Conservation (phyloP, 2,329 filamentous ascomycete species). For the Penicillium hordei region DNA sequence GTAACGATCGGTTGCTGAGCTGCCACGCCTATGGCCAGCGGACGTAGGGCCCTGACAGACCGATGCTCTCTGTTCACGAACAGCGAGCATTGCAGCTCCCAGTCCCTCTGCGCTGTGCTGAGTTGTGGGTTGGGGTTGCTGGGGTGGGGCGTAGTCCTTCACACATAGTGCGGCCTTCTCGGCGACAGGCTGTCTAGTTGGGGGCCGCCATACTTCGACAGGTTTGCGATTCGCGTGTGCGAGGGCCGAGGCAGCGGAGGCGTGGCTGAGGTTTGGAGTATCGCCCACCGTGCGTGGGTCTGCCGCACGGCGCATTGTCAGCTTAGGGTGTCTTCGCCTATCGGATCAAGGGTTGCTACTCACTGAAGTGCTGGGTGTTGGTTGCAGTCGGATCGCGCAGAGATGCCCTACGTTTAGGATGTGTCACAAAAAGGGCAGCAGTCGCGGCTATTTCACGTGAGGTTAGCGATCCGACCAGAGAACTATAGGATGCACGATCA, state of each 20-base stretch:
- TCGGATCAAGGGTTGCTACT: constrained; percentile 8
- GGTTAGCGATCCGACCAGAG: constrained; percentile 7
- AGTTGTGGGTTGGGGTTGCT: constrained; percentile 38
- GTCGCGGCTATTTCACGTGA: constrained; percentile 52
- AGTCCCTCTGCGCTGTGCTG: constrained; percentile 65
- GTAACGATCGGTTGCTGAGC: constrained; percentile 46
- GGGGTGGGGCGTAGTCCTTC: constrained; percentile 55
- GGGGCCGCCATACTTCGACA: constrained; percentile 63
- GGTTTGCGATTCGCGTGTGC: constrained; percentile 68
- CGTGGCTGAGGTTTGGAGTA: constrained; percentile 56
- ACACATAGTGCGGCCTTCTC: constrained; percentile 59
- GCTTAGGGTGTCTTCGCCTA: neutral
- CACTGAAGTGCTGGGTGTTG: constrained; percentile 24
- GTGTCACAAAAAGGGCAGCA: constrained; percentile 59
- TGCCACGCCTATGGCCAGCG: constrained; percentile 19
- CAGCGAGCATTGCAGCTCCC: constrained; percentile 71
- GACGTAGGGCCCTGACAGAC: constrained; percentile 12
- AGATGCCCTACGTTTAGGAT: constrained; percentile 38
- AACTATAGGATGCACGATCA: constrained; percentile 9
- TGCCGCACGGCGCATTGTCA: constrained; percentile 14
- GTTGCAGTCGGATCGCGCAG: constrained; percentile 22
- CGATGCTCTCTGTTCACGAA: constrained; percentile 28
- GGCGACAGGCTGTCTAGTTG: constrained; percentile 60
- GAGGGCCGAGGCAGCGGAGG: constrained; percentile 71
- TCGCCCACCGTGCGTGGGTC: constrained; percentile 47